Evolutionary conservation across 805 yeast species (phyloP), one percentile per base, ranked within the genome.

Genomic region (Saccharomycopsis sp.): DNA sequence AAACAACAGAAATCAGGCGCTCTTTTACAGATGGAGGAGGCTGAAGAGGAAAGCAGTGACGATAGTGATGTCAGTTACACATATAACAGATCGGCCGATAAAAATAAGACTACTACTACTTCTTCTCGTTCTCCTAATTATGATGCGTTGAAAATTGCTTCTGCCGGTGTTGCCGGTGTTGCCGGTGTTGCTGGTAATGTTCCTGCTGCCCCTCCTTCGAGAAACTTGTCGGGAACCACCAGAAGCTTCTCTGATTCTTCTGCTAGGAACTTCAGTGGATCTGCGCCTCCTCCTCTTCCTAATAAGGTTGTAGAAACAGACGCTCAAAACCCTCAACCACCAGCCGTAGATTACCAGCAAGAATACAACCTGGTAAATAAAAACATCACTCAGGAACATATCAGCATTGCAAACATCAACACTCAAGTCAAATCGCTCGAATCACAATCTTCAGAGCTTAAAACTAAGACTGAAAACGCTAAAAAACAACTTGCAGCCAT

Each of bases 321-420:
- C 44, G 54, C 64, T 14, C 62, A 61, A 20, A 23, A 61, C 2
- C 53, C 61, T 15, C 63, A 64, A 12, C 52, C 55, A 20, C 52
- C 66, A 22, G 59, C 66, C 29, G 60, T 66, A n/a, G 53, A 61
- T 47, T 34, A 50, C 19, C 15, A 38, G 19, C 41, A 23, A 9
- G 22, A 58, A 34, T 60, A 66, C n/a, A 35, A 75, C 14, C 88
- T 81, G 55, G 78, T 85, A 1, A 79, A 89, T 1, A 83, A 84
- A 29, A 83, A 85, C 66, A 74, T 90, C 54, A 83, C 96, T 1
- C 81, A 82, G 60, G 93, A 96, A 2, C 83, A 94, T 3, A 81
- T 91, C 3, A 97, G 89, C 65, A 80, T 90, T 69, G 97, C 96
- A 15, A 89, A 92, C 65, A 77, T 88, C 49, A 87, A 96, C 0